Conservation (phyloP, 768 basidiomycete genomes). For the Mycena amicta region DNA sequence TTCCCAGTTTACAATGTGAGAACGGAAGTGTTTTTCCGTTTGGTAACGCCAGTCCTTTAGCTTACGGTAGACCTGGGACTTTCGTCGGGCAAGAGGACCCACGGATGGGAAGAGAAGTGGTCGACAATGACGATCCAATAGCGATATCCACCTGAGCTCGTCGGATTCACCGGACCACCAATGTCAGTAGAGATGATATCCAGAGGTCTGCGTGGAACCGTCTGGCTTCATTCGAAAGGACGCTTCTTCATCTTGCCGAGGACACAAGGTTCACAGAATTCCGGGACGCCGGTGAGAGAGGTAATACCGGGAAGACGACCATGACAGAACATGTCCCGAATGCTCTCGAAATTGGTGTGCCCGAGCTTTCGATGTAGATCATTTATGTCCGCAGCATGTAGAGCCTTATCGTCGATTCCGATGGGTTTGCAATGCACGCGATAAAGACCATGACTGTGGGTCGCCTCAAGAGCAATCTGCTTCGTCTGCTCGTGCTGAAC, state of each 20-base stretch:
- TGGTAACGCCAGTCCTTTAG: not conserved
- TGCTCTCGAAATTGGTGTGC: constrained; percentile 7
- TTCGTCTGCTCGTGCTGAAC: too few relatives aligned
- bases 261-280: constrained; percentile 23
- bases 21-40: not conserved
- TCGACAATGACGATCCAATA: constrained; percentile 24
- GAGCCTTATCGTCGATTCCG: constrained; percentile 1
- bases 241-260: constrained; percentile 22
- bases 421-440: constrained; percentile 2
- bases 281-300: constrained; percentile 14
- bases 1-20: constrained; percentile 2
- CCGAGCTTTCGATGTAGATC: constrained; percentile 19
- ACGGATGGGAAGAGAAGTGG: constrained; percentile 5
- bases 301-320: constrained; percentile 9
- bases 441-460: constrained; percentile 12
- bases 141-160: not conserved
- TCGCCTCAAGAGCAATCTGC: constrained; percentile 3
- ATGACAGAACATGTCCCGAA: constrained; percentile 15
- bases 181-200: constrained; percentile 20
- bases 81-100: constrained; percentile 1
- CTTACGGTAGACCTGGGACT: not conserved
- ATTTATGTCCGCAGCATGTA: constrained; percentile 15
- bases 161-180: constrained; percentile 19
- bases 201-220: constrained; percentile 1
- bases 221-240: constrained; percentile 4